Base-by-base conservation (phyloP, 345 rosid genomes). In the Eucalyptus erythrocorys region DNA sequence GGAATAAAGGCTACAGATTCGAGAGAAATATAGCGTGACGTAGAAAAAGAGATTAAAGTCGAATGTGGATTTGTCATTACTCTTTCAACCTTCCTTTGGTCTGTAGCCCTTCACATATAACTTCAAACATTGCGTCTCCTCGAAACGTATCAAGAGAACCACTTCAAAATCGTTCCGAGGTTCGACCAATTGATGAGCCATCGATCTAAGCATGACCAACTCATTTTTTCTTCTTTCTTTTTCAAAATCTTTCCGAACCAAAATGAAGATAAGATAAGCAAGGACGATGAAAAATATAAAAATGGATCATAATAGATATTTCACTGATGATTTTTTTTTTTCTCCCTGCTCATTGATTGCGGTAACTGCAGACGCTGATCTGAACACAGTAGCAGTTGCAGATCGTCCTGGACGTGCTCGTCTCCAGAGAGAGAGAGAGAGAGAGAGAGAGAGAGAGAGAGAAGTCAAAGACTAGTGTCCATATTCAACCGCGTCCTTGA, bases 401-500 rank as follows among this genome's bases (percentile, higher is more conserved):
- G 43, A 34, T 71, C 81, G 17, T 71, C 81, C 43, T 34, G 81
- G 81, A 37, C 81, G 81, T 34, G 43, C 40, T 37, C 81, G 26
- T 17, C 24, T 32, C 37, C 79, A 15, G 5, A 64, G 21, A 32
- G 40, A n/a, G 34, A 61, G 8, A 61, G 3, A 51, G 10, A 51
- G 8, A 66, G 21, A n/a, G 40, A 66, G 76, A 66, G 76, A 66
- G 79, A 32, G 79, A 68, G 43, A 68, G 80, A 68, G 26, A 17
- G 43, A 34, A 71, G 82, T 71, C 82, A 71, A 71, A 71, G 82
- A 37, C 82, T 37, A 37, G 82, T 71, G 82, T 37, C 82, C 82
- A 71, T 71, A 71, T 71, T 71, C 82, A 71, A 71, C 82, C 82
- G 22, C 22, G 82, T 37, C 45, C 19, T 37, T 71, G 82, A 37